phyloP scores from a whole-genome alignment of 2,329 filamentous ascomycete species.

The Teratosphaeria gauchensis region DNA sequence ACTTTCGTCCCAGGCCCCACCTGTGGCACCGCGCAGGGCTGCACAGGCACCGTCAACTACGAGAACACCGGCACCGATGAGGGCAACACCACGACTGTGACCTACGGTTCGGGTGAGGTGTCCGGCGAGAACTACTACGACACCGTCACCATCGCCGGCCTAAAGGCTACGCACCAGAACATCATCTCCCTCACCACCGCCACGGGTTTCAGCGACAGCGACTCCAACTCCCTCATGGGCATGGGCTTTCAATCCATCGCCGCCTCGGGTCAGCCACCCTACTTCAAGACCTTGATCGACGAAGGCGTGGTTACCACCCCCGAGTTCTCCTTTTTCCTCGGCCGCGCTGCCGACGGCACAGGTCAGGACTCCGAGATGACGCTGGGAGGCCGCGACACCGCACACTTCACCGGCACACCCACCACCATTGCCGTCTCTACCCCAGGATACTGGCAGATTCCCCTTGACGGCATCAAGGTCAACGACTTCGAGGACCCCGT shows the following conservation, averaged over 20 bases:
- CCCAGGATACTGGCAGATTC: constrained; percentile 20
- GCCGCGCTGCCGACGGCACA: constrained; percentile 13
- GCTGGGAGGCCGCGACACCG: constrained; percentile 16
- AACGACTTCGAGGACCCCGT: neutral
- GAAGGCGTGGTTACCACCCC: constrained; percentile 12
- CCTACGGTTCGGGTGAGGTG: constrained; percentile 16
- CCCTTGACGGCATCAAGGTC: constrained; percentile 13
- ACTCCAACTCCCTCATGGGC: constrained; percentile 16
- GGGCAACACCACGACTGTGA: constrained; percentile 15
- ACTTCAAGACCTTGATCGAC: constrained; percentile 19
- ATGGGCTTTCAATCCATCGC: constrained; percentile 15
- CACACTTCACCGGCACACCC: constrained; percentile 14
- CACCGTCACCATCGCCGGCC: constrained; percentile 14
- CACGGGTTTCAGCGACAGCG: constrained; percentile 14
- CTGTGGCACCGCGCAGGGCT: constrained; percentile 13
- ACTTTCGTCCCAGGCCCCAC: constrained; percentile 15
- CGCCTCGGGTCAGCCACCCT: constrained; percentile 11
- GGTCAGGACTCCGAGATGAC: constrained; percentile 14
- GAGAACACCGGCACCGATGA: constrained; percentile 12
- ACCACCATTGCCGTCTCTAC: constrained; percentile 16
- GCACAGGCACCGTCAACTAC: constrained; percentile 13
- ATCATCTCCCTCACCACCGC: constrained; percentile 15
- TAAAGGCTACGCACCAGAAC: constrained; percentile 14
- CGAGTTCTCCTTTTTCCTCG: constrained; percentile 23
- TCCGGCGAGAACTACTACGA: constrained; percentile 19